These are phyloP conservation scores for Danielozyma ontarioensis DNA, from an alignment of 805 yeast species.

Conservation along the genomic window DNA sequence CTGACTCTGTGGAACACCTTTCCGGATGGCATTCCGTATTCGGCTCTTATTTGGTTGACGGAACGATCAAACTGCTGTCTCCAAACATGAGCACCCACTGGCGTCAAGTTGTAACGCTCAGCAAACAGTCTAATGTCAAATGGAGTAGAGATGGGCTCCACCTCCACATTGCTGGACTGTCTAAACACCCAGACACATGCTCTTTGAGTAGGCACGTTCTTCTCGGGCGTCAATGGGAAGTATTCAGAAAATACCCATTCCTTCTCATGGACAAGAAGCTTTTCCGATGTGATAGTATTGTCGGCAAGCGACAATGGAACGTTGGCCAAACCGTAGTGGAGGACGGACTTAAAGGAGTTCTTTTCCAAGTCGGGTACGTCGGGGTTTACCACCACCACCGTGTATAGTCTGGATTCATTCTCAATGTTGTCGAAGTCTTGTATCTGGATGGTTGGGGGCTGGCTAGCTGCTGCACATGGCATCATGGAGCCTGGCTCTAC, in stretches of 20 bases:
- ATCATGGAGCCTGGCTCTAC: conserved; percentile 73
- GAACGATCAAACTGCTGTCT: conserved; percentile 79
- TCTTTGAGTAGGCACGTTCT: conserved; percentile 79
- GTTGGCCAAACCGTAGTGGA: conserved; percentile 76
- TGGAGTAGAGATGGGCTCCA: conserved; percentile 25
- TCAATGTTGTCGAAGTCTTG: conserved; percentile 59
- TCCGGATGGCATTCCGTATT: conserved; percentile 72
- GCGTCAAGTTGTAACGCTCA: conserved; percentile 46
- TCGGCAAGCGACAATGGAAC: conserved; percentile 55
- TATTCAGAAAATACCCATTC: conserved; percentile 46
- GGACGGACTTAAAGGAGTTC: conserved; percentile 64
- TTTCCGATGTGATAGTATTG: conserved; percentile 47
- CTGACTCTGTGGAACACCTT: conserved; percentile 68
- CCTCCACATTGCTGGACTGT: conserved; percentile 41
- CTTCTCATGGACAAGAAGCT: conserved; percentile 32
- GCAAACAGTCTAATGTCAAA: conserved; percentile 76
- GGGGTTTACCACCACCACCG: conserved; percentile 82
- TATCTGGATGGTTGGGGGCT: conserved; percentile 73
- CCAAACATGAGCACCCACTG: conserved; percentile 92
- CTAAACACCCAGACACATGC: conserved; percentile 87
- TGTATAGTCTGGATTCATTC: conserved; percentile 49
- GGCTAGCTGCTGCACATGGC: conserved; percentile 66
- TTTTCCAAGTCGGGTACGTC: conserved; percentile 75
- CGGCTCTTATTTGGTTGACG: conserved; percentile 59
- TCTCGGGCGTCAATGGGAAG: conserved; percentile 83